Percentiles rank a stretch among this genome's conserved stretches.
These are phyloP conservation scores for Sclerotinia subarctica DNA, from an alignment of 2,329 filamentous ascomycete genomes.

Conservation along the genomic window DNA sequence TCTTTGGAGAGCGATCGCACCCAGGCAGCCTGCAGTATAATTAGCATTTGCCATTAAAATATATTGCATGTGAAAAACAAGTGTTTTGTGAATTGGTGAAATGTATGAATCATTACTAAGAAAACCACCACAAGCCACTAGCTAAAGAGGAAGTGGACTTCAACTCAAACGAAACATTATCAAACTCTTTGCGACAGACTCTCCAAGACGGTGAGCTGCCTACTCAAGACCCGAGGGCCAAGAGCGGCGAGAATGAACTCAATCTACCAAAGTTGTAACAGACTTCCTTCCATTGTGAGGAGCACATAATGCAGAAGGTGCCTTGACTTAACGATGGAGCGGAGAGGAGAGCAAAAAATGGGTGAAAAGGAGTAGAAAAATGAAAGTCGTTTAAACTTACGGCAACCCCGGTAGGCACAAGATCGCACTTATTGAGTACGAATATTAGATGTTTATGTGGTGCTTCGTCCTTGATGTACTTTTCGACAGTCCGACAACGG, in stretches of 20 bases:
- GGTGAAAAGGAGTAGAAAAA: not conserved
- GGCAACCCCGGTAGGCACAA: constrained; percentile 87
- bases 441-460: constrained; percentile 95
- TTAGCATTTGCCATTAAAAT: constrained; percentile 33
- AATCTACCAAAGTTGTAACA: constrained; percentile 99
- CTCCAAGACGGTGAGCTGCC: constrained; percentile 86
- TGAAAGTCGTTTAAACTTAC: constrained; percentile 61
- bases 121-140: constrained; percentile 71
- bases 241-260: constrained; percentile 65
- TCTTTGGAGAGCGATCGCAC: constrained; percentile 85
- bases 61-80: constrained; percentile 1
- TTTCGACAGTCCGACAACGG: constrained; percentile 83
- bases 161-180: constrained; percentile 97
- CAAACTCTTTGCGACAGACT: constrained; percentile 62
- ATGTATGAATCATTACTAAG: constrained; percentile 99
- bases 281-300: constrained; percentile 72
- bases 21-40: constrained; percentile 74
- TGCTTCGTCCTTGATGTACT: constrained; percentile 88
- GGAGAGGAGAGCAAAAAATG: constrained; percentile 20
- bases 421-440: constrained; percentile 85
- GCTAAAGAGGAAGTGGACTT: constrained; percentile 67
- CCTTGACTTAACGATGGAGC: constrained; percentile 80
- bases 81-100: constrained; percentile 44
- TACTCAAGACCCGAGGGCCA: constrained; percentile 63
- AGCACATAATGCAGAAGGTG: constrained; percentile 62